Evolutionary conservation across 2,329 filamentous ascomycete genomes (phyloP), one percentile per base, ranked within the genome.

Genomic region (Zarea fungicola): DNA sequence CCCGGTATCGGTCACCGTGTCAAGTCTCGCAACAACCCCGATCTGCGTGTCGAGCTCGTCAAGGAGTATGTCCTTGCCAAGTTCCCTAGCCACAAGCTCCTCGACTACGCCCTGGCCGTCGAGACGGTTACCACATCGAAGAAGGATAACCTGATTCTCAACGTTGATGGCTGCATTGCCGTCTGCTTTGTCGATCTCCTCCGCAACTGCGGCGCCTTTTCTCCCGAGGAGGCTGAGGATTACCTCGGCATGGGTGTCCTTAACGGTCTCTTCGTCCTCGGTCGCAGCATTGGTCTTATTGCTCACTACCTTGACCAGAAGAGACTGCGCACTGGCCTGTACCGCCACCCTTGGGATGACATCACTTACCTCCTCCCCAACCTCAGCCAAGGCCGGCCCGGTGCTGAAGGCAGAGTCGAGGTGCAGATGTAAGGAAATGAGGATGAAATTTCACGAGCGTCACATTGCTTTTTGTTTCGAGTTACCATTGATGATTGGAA

Each of bases 241-340:
- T 99, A 99, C 81, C 84, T 99, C 67, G 83, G 84, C 73, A 99
- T 97, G 91, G 93, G 93, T 81, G 93, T 99, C 42, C 84, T 99
- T 62, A 99, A 99, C 81, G 93, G 93, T 78, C 87, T 99, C 54
- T 99, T 99, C 80, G 93, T 99, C 40, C 84, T 99, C 53, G 93
- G 93, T 66, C 87, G 93, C 67, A 89, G 83, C 71, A 99, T 99
- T 65, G 93, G 93, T 88, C 81, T 99, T 60, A 99, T 99, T 86
- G 93, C 93, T 65, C 93, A 99, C 76, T 97, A 92, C 82, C 85
- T 99, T 63, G 93, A 99, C 77, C 93, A 99, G 83, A 99, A 99
- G 91, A 85, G 93, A 74, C 82, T 99, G 72, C 87, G 92, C 65
- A 99, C 93, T 65, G 93, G 93, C 70, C 84, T 99, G 58, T 99